These are phyloP conservation scores for Porpolomopsis calyptriformis DNA, from an alignment of 768 basidiomycete genomes.

Conservation along the genomic window DNA sequence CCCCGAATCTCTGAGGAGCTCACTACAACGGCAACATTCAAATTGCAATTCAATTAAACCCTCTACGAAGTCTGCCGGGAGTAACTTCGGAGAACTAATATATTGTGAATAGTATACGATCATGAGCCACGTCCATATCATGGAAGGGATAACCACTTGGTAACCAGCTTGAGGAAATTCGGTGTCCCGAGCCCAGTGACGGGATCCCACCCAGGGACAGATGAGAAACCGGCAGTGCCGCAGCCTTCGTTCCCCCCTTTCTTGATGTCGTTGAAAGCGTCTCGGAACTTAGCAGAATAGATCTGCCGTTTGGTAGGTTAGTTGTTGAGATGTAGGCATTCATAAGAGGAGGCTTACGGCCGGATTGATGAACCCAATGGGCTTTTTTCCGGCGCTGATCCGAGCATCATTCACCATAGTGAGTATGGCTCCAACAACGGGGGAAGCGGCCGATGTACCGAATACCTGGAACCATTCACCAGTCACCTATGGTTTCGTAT, in stretches of 20 bases:
- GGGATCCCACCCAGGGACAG: conserved; percentile 29
- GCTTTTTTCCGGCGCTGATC: conserved; percentile 27
- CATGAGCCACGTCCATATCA: too few relatives aligned
- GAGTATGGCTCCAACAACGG: conserved; percentile 39
- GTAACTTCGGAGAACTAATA: too few relatives aligned
- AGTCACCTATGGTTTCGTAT: conserved; percentile 20
- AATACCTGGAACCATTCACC: conserved; percentile 29
- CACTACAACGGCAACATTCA: too few relatives aligned
- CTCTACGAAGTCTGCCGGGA: too few relatives aligned
- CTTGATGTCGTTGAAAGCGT: conserved; percentile 40
- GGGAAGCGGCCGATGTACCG: conserved; percentile 40
- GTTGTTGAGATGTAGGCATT: neutral
- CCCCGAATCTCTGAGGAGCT: too few relatives aligned
- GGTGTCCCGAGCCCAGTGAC: conserved; percentile 46
- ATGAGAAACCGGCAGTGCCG: conserved; percentile 28
- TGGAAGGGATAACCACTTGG: conserved; percentile 22
- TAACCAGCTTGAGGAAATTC: conserved; percentile 26
- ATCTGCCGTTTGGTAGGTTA: conserved; percentile 8
- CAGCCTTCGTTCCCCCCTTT: conserved; percentile 36
- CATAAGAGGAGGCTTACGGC: conserved; percentile 15
- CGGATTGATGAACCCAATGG: conserved; percentile 43
- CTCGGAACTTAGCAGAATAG: conserved; percentile 6
- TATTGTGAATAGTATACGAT: too few relatives aligned
- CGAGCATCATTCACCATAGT: conserved; percentile 45
- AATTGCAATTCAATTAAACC: too few relatives aligned